These are phyloP conservation scores for Lentinula sp. DNA, from an alignment of 768 basidiomycete genomes.

Conservation along the genomic window DNA sequence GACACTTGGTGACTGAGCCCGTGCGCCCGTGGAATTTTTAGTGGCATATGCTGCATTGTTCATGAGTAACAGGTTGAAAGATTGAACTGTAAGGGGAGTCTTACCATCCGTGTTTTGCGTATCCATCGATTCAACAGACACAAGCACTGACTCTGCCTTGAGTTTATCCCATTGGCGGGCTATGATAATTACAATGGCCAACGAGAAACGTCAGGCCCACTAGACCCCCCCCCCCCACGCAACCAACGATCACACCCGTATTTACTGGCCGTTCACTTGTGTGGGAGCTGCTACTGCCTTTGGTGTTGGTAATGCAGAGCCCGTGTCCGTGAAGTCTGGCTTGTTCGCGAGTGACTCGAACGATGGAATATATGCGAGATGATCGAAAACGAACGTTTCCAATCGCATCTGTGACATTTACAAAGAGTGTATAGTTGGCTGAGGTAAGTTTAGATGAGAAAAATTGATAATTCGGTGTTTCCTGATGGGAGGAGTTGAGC, in stretches of 20 bases:
- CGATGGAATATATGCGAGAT: neutral
- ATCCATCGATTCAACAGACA: neutral
- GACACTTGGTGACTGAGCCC: neutral
- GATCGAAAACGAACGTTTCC: conserved; percentile 4
- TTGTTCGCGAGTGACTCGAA: neutral
- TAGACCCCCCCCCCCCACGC: neutral
- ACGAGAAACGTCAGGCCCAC: neutral
- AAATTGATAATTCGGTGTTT: neutral
- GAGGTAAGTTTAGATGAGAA: neutral
- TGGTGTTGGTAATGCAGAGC: neutral
- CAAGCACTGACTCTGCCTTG: neutral
- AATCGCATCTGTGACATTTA: neutral
- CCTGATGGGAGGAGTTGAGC: neutral
- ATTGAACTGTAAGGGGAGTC: neutral
- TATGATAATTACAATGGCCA: neutral
- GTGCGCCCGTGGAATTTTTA: neutral
- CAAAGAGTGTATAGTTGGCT: neutral
- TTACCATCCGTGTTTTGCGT: neutral
- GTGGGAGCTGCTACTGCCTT: neutral
- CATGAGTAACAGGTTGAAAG: neutral
- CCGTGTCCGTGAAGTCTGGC: neutral
- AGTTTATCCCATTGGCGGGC: neutral
- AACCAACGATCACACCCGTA: neutral
- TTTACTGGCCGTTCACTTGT: neutral
- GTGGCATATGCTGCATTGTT: neutral